Percentiles rank a stretch among this genome's conserved stretches.
Conservation (phyloP, 2,329 filamentous ascomycete species). For the Gnomoniopsis smithogilvyi region DNA sequence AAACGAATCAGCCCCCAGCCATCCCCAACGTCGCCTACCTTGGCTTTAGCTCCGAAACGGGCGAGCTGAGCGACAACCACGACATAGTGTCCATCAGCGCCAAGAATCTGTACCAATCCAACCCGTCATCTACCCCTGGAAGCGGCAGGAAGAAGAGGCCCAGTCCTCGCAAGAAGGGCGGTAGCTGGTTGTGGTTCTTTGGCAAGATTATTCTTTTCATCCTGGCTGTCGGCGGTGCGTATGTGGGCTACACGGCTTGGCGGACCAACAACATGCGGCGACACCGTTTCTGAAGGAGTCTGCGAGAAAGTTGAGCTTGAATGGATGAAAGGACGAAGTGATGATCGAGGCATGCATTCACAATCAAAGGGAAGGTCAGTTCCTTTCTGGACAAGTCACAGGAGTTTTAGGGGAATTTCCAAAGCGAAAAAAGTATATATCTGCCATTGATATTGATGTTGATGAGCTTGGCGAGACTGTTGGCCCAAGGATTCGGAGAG, state of each 20-base stretch:
- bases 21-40: constrained; percentile 76
- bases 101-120: constrained; percentile 78
- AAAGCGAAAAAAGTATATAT: constrained; percentile 13
- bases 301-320: not conserved
- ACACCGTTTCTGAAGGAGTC: constrained; percentile 48
- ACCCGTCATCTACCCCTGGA: constrained; percentile 44
- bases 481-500: not conserved
- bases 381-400: constrained; percentile 7
- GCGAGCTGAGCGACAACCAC: constrained; percentile 95
- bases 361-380: not conserved
- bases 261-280: constrained; percentile 61
- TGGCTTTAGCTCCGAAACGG: constrained; percentile 83
- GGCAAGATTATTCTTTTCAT: constrained; percentile 81
- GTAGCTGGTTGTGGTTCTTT: constrained; percentile 62
- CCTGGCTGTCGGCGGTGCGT: constrained; percentile 66
- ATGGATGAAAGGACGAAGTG: not conserved
- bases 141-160: constrained; percentile 31
- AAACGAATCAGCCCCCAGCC: constrained; percentile 64
- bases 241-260: constrained; percentile 84
- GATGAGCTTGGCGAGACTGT: not conserved
- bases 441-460: not conserved
- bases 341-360: not conserved
- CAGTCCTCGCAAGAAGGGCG: constrained; percentile 40
- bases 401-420: constrained; percentile 13
- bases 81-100: constrained; percentile 87